Conservation (phyloP, 164 flowering plant genomes). For the Magnolia changhungtana region DNA sequence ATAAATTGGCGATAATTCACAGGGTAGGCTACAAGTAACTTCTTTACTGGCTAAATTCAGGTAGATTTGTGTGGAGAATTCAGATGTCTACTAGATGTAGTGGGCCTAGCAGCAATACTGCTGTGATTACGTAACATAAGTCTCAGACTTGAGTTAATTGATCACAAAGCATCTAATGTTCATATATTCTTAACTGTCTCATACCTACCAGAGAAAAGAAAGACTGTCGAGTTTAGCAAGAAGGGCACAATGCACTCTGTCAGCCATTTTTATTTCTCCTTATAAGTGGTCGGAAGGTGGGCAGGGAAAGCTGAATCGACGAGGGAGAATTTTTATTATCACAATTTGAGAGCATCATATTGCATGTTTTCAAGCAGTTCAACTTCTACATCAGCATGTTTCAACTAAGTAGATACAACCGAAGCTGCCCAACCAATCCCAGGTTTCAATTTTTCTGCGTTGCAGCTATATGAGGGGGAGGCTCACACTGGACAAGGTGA, state of each 20-base stretch:
- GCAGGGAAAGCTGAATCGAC: neutral
- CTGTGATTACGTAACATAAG: neutral
- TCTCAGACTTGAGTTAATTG: no score
- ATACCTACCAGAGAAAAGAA: neutral
- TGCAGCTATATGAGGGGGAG: conserved; percentile 96
- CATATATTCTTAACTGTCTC: neutral
- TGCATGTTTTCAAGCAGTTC: neutral
- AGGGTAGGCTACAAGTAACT: no score
- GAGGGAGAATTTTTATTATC: neutral
- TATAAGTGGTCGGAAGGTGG: neutral
- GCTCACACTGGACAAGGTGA: conserved; percentile 84
- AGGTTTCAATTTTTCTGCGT: neutral
- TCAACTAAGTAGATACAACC: neutral
- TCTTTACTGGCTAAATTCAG: no score
- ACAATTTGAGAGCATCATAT: neutral
- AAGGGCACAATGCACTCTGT: neutral
- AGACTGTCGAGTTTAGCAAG: neutral
- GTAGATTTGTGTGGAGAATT: neutral
- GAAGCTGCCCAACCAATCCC: neutral
- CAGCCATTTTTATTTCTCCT: neutral
- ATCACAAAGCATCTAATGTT: neutral
- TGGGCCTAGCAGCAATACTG: neutral
- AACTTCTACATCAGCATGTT: no score
- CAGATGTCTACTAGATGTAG: neutral
- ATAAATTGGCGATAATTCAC: neutral